phyloP scores from a whole-genome alignment of 176 grass and related monocot species.

The Avena eriantha region DNA sequence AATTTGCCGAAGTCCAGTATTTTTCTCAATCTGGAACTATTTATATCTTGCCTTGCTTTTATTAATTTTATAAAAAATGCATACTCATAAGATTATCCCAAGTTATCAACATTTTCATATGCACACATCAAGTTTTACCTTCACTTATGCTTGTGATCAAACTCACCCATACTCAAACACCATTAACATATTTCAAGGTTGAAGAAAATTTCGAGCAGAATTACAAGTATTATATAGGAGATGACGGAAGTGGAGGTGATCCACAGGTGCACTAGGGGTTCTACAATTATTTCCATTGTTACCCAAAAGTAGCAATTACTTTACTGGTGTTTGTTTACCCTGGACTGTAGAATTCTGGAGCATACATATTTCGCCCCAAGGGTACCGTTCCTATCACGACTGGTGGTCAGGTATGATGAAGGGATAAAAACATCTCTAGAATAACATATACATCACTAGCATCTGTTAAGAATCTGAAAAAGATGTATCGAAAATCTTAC shows the following conservation, averaged over 20 bases:
- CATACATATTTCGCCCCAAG: slow-evolving; percentile 92
- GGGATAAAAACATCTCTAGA: slow-evolving; percentile 19
- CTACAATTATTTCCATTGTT: slow-evolving; percentile 1
- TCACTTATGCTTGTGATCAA: slow-evolving; percentile 21
- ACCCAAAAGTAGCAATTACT: neutral
- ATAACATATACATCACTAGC: slow-evolving; percentile 30
- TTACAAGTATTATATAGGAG: slow-evolving; percentile 82
- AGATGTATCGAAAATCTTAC: neutral
- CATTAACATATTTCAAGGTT: slow-evolving; percentile 59
- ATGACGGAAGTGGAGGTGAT: slow-evolving; percentile 70
- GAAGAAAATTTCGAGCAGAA: slow-evolving; percentile 67
- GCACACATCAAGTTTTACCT: slow-evolving; percentile 19
- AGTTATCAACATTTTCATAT: neutral
- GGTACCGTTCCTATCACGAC: slow-evolving; percentile 66
- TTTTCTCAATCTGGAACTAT: slow-evolving; percentile 8
- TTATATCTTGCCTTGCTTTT: slow-evolving; percentile 15
- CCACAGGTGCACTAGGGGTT: slow-evolving; percentile 67
- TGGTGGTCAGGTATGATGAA: slow-evolving; percentile 59
- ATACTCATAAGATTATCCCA: slow-evolving; percentile 31
- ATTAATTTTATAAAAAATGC: neutral
- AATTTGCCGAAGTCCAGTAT: slow-evolving; percentile 37
- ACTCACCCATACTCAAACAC: slow-evolving; percentile 27
- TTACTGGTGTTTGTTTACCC: neutral
- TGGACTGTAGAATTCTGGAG: slow-evolving; percentile 83
- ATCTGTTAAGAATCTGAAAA: slow-evolving; percentile 23